Evolutionary conservation across 495 filamentous ascomycete species (phyloP), one percentile per base, ranked within the genome.

Genomic region (Peziza echinospora): DNA sequence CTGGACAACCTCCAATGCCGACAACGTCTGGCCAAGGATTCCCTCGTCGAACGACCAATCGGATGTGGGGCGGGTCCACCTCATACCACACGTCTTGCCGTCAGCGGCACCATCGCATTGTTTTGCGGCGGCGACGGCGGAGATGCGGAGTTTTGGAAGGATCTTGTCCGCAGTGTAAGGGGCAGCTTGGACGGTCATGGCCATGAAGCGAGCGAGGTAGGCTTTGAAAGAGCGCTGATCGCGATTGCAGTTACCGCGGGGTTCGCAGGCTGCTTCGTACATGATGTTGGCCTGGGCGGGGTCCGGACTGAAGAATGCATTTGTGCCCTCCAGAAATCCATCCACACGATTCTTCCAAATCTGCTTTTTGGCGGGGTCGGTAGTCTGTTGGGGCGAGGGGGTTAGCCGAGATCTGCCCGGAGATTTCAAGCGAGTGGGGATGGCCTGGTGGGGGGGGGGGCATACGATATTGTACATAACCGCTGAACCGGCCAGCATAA

Each of bases 151-250:
- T n/a, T 73, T 66, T 3, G 71, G 68, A 63, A 82, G 74, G 51
- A 93, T 71, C 39, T 56, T 62, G 30, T 67, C 65, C 24, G 62
- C 63, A 2, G 70, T 76, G 58, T 73, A 80, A 2, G 84, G 82
- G 0, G 77, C 82, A 43, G 86, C 57, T 52, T 82, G 73, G 6
- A 77, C 77, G 3, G 73, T 70, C 5, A 66, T 64, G n/a, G 75
- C 74, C 62, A 92, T 70, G 80, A 82, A 92, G 21, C 84, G 80
- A 21, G 81, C 66, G 13, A 87, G 66, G 63, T 85, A 91, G 26
- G 80, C 81, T 63, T 89, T 92, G 73, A 86, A 92, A 30, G 77
- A 81, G 37, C 71, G 70, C 65, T 85, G 81, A 55, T 89, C 82
- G 30, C 74, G 72, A 52, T 80, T 74, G 63, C 81, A 84, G 6